Conservation (phyloP, 768 basidiomycete species). For the Suillus bovinus region DNA sequence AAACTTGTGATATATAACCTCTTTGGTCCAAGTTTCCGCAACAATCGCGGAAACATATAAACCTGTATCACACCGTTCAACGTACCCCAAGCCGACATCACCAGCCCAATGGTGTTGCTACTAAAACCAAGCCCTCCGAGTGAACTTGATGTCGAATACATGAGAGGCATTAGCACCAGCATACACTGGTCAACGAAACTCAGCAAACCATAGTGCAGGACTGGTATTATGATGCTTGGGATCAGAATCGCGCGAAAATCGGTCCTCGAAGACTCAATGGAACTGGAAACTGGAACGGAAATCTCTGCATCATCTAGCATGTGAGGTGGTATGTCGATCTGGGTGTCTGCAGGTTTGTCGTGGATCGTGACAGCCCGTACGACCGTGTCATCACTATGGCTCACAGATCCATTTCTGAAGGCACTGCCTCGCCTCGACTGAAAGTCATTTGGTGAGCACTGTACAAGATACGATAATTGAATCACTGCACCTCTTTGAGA, state of each 20-base stretch:
- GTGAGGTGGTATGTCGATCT: background rate
- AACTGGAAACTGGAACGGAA: background rate
- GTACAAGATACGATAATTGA: background rate
- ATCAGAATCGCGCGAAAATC: slow-evolving; percentile 5
- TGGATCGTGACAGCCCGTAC: background rate
- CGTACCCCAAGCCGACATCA: slow-evolving; percentile 7
- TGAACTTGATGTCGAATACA: slow-evolving; percentile 14
- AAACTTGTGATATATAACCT: slow-evolving; percentile 10
- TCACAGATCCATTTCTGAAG: background rate
- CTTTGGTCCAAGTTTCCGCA: slow-evolving; percentile 6
- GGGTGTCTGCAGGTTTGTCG: background rate
- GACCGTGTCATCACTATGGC: background rate
- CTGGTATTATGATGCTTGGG: slow-evolving; percentile 6
- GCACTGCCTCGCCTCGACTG: background rate
- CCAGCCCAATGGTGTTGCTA: slow-evolving; percentile 12
- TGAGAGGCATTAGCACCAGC: slow-evolving; percentile 14
- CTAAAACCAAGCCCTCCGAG: slow-evolving; percentile 15
- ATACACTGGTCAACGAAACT: slow-evolving; percentile 15
- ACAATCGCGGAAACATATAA: slow-evolving; percentile 10
- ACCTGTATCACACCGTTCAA: slow-evolving; percentile 11
- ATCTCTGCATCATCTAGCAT: background rate
- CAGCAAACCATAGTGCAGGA: slow-evolving; percentile 13
- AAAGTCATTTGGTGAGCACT: background rate
- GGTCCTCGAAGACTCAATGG: background rate
- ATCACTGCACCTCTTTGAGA: slow-evolving; percentile 27